These are phyloP conservation scores for Hydnum rufescens DNA, from an alignment of 768 basidiomycete species.

Conservation along the genomic window DNA sequence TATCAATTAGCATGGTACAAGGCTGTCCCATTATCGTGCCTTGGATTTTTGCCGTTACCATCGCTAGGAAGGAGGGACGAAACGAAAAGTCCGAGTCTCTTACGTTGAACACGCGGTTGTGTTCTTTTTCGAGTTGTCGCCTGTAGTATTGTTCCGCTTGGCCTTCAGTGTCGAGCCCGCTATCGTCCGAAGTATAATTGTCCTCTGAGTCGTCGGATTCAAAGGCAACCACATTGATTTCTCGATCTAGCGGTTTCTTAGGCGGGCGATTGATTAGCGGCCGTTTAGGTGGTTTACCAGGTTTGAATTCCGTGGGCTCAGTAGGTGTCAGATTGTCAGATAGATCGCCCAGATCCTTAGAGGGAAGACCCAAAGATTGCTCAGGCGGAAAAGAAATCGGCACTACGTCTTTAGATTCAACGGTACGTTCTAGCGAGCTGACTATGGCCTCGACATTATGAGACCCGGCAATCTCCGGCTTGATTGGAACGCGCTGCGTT, in stretches of 20 bases:
- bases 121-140: not conserved
- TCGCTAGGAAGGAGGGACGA: not conserved
- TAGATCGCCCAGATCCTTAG: no score
- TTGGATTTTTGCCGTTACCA: not conserved
- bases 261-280: no score
- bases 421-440: not conserved
- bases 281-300: no score
- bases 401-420: not conserved
- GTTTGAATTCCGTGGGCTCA: no score
- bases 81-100: not conserved
- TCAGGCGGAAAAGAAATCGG: no score
- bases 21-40: not conserved
- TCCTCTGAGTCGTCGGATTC: not conserved
- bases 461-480: not conserved
- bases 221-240: not conserved
- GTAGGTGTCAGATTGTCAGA: no score
- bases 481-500: not conserved
- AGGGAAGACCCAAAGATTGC: no score
- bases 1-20: not conserved
- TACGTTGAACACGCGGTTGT: not conserved
- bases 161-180: not conserved
- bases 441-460: not conserved
- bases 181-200: not conserved
- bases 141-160: not conserved
- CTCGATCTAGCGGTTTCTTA: no score